Conservation (phyloP, 805 yeast species). For the Ogataea degrootiae region DNA sequence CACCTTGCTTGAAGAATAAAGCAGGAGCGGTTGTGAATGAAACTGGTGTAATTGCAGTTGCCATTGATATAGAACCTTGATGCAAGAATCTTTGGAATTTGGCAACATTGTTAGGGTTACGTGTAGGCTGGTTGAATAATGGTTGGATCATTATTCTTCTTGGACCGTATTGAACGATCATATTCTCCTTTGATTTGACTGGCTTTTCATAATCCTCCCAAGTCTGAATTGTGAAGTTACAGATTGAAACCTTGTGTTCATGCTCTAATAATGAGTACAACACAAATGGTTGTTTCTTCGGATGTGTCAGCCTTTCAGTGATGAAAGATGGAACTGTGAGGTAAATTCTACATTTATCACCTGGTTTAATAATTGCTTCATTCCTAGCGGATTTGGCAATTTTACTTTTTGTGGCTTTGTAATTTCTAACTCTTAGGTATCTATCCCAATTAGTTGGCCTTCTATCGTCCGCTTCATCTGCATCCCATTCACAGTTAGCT, state of each 20-base stretch:
- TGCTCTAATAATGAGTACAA: slow-evolving; percentile 74
- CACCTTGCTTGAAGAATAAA: slow-evolving; percentile 63
- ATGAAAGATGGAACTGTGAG: slow-evolving; percentile 52
- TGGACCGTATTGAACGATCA: slow-evolving; percentile 90
- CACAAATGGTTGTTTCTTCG: slow-evolving; percentile 47
- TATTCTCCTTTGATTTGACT: slow-evolving; percentile 72
- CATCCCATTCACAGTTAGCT: slow-evolving; percentile 80
- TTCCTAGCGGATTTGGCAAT: slow-evolving; percentile 53
- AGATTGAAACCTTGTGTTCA: slow-evolving; percentile 81
- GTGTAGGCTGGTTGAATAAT: slow-evolving; percentile 71
- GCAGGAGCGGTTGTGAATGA: slow-evolving; percentile 83
- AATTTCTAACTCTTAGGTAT: slow-evolving; percentile 69
- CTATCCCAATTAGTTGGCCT: slow-evolving; percentile 74
- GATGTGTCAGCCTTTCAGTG: slow-evolving; percentile 39
- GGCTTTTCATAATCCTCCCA: slow-evolving; percentile 91
- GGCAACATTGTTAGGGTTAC: slow-evolving; percentile 78
- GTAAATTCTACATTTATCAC: slow-evolving; percentile 56
- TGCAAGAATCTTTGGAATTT: slow-evolving; percentile 82
- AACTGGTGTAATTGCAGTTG: slow-evolving; percentile 85
- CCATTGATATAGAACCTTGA: slow-evolving; percentile 67
- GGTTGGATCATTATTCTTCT: slow-evolving; percentile 84
- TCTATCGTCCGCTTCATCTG: slow-evolving; percentile 71
- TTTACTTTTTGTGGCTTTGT: slow-evolving; percentile 68
- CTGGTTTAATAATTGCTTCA: slow-evolving; percentile 50
- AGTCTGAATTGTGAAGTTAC: slow-evolving; percentile 74